Evolutionary conservation across 2,329 filamentous ascomycete genomes (phyloP).

Genomic region (Xylogone sp.): DNA sequence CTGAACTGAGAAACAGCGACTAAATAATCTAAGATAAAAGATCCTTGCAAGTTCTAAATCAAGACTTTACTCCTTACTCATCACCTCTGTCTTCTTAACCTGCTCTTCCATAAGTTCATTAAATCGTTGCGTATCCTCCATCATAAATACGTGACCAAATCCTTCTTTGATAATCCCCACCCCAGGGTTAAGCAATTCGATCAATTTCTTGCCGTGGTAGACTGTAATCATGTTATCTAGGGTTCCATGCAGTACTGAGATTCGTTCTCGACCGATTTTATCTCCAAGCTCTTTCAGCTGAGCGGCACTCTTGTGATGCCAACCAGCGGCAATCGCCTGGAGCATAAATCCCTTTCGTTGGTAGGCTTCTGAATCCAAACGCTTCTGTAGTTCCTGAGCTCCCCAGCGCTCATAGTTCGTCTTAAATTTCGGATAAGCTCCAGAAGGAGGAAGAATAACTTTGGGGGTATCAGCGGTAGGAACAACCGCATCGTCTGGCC

Average conservation of each 20-base stretch:
- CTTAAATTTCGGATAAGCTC: slow-evolving; percentile 53
- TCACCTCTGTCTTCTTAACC: slow-evolving; percentile 14
- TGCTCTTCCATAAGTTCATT: slow-evolving; percentile 51
- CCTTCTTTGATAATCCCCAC: slow-evolving; percentile 62
- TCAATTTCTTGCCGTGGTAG: slow-evolving; percentile 65
- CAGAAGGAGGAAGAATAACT: slow-evolving; percentile 28
- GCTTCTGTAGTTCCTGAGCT: slow-evolving; percentile 74
- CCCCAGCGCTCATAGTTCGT: slow-evolving; percentile 81
- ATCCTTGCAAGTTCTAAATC: neutral
- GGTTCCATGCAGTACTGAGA: slow-evolving; percentile 74
- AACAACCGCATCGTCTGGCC: slow-evolving; percentile 54
- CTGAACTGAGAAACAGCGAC: neutral
- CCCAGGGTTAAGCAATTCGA: slow-evolving; percentile 59
- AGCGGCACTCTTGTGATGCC: slow-evolving; percentile 69
- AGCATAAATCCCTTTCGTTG: slow-evolving; percentile 65
- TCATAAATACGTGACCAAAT: slow-evolving; percentile 70
- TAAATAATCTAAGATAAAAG: neutral
- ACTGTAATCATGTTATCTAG: slow-evolving; percentile 74
- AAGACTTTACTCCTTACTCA: slow-evolving; percentile 3
- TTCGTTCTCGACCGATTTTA: slow-evolving; percentile 66
- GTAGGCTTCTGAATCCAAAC: slow-evolving; percentile 56
- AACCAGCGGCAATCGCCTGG: slow-evolving; percentile 74
- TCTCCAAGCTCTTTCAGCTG: slow-evolving; percentile 66
- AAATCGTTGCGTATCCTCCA: slow-evolving; percentile 69
- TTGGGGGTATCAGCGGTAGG: slow-evolving; percentile 40